Percentiles rank a stretch among this genome's conserved stretches.
phyloP scores from a whole-genome alignment of 805 yeast species.

The Tetrapisispora phaffii region DNA sequence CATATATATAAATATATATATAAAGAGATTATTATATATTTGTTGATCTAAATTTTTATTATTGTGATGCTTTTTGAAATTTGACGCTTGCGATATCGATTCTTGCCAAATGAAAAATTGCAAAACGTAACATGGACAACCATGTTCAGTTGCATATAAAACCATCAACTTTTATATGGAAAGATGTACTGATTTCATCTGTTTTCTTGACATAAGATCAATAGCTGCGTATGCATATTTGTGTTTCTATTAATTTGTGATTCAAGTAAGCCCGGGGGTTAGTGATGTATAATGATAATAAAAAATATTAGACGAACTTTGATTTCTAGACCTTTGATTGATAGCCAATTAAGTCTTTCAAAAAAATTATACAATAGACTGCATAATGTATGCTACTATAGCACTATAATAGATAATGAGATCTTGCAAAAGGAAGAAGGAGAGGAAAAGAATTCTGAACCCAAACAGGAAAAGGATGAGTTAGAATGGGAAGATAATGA shows the following conservation, averaged over 20 bases:
- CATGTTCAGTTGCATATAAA: no score
- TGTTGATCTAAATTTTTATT: no score
- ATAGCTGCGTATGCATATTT: background rate
- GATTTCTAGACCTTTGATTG: background rate
- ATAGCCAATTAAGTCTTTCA: background rate
- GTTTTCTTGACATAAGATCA: no score
- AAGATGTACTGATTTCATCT: no score
- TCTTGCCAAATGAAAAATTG: no score
- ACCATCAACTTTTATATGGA: no score
- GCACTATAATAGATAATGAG: background rate
- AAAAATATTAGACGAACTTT: background rate
- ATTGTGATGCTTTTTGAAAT: no score
- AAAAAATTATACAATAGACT: background rate
- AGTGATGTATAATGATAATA: constrained; percentile 1
- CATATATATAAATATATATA: no score
- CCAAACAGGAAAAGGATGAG: background rate
- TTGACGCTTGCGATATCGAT: no score
- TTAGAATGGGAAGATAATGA: background rate
- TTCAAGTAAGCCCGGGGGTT: background rate
- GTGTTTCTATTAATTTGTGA: background rate
- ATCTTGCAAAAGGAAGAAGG: background rate
- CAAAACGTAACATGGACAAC: no score
- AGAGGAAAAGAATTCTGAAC: background rate
- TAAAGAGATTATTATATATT: no score
- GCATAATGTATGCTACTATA: background rate